Conservation (phyloP, 495 filamentous ascomycete species). For the Annulohypoxylon moriforme region DNA sequence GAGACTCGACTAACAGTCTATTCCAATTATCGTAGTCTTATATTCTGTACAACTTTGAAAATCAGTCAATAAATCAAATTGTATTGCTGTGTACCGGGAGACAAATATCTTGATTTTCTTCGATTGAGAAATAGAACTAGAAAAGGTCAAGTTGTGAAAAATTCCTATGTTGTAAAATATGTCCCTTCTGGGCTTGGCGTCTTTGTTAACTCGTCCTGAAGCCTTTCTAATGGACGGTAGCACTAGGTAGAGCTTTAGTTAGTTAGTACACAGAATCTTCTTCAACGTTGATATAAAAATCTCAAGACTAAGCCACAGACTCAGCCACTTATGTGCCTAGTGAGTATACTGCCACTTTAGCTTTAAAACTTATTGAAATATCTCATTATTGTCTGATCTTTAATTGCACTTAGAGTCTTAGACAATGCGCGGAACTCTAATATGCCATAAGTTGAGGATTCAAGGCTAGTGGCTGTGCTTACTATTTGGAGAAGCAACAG, state of each 20-base stretch:
- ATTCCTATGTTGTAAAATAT: background rate
- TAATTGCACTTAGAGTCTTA: background rate
- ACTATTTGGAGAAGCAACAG: background rate
- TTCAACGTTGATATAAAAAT: no score
- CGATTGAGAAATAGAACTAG: background rate
- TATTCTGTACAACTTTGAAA: no score
- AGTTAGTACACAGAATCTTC: no score
- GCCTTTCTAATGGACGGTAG: background rate
- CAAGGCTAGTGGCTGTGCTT: constrained; percentile 11
- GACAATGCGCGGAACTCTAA: background rate
- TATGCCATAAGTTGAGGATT: constrained; percentile 4
- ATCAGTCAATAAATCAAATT: no score
- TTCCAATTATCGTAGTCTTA: no score
- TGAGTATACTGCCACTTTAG: background rate
- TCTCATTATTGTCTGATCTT: background rate
- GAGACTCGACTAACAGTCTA: no score
- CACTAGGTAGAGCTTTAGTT: no score
- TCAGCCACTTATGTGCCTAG: background rate
- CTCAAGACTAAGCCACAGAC: background rate
- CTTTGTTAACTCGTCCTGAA: background rate
- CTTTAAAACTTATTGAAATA: background rate
- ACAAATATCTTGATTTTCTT: background rate
- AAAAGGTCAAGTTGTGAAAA: background rate
- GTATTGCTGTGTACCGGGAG: no score
- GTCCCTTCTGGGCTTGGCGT: background rate